phyloP scores from a whole-genome alignment of 1,284 basidiomycete species.

The Microbotryum silenes-acaulis region DNA sequence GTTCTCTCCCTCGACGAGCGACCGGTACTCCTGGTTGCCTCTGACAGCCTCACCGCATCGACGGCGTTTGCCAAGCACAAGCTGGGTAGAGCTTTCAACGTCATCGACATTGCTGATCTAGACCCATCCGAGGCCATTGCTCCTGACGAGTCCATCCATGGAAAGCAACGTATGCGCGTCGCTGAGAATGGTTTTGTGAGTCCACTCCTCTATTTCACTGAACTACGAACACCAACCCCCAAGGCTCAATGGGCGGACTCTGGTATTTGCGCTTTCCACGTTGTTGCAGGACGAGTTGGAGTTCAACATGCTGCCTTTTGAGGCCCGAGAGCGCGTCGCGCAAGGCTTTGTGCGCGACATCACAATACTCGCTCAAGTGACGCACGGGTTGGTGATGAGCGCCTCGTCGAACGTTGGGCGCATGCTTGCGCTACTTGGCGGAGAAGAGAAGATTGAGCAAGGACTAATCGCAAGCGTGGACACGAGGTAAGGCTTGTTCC shows the following conservation, averaged over 20 bases:
- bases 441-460: not conserved
- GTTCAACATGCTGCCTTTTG: conserved; percentile 31
- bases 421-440: conserved; percentile 27
- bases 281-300: conserved; percentile 22
- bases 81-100: conserved; percentile 7
- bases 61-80: conserved; percentile 12
- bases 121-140: no score
- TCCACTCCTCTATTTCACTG: not conserved
- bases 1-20: not conserved
- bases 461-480: conserved; percentile 28
- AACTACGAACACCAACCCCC: not conserved
- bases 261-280: no score
- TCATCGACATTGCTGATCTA: conserved; percentile 10
- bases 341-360: conserved; percentile 33
- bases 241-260: no score
- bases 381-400: conserved; percentile 33
- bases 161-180: not conserved
- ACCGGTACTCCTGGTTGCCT: not conserved
- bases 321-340: conserved; percentile 14
- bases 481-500: conserved; percentile 15
- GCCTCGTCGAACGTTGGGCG: conserved; percentile 34
- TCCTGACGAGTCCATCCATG: not conserved
- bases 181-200: conserved; percentile 9
- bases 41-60: conserved; percentile 7
- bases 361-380: conserved; percentile 17